Percentiles rank a stretch among this genome's conserved stretches.
Conservation (phyloP, 352 stramenopile species). For the Phytopythium delawarense region DNA sequence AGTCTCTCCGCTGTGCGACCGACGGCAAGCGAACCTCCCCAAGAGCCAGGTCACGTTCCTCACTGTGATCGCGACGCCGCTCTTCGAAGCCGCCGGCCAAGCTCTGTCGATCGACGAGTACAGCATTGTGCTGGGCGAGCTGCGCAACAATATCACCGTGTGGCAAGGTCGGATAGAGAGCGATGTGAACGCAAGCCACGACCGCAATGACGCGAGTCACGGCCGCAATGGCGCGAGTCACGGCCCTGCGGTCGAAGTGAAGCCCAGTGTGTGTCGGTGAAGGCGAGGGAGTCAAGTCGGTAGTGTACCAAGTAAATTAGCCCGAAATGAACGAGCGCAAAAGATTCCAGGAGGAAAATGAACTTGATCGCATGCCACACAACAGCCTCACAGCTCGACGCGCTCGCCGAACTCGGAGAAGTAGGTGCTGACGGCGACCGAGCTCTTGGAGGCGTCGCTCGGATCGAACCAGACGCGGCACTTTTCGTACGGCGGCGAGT, state of each 20-base stretch:
- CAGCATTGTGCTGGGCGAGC: conserved; percentile 36
- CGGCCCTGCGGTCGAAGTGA: not conserved
- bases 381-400: conserved; percentile 17
- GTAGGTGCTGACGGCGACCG: conserved; percentile 72
- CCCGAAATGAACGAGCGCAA: not conserved
- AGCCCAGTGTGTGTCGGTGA: not conserved
- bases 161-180: conserved; percentile 47
- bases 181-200: conserved; percentile 1
- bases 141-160: conserved; percentile 44
- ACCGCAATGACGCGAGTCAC: not conserved
- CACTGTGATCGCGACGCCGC: conserved; percentile 50
- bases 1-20: conserved; percentile 58
- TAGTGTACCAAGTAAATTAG: conserved; percentile 1
- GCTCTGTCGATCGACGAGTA: conserved; percentile 65
- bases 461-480: conserved; percentile 88
- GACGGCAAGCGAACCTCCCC: conserved; percentile 48
- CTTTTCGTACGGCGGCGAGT: conserved; percentile 89
- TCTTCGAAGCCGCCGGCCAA: conserved; percentile 57
- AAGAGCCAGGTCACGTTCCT: conserved; percentile 67
- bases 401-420: conserved; percentile 77
- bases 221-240: not conserved
- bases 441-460: conserved; percentile 47
- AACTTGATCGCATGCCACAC: not conserved
- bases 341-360: not conserved
- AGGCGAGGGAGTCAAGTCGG: not conserved